phyloP scores from a whole-genome alignment of 78 protist genomes.

The Paratrimastix pyriformis region DNA sequence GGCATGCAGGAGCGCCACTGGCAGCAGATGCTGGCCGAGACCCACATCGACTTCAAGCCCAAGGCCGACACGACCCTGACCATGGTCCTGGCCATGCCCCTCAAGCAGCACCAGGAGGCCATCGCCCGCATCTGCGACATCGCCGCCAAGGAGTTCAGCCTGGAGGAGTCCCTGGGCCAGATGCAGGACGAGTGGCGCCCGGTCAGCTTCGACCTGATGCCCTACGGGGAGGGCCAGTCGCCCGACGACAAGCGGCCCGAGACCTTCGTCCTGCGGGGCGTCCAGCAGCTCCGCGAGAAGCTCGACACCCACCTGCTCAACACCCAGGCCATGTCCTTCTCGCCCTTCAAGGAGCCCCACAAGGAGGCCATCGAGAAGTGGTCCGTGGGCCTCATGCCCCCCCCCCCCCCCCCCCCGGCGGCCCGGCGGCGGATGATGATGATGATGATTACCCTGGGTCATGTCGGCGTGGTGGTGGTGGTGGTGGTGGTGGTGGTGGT shows the following conservation, averaged over 20 bases:
- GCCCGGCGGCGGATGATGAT: no score
- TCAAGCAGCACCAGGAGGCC: conserved; percentile 18
- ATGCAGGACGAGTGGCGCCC: conserved; percentile 59
- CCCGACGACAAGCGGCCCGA: conserved; percentile 36
- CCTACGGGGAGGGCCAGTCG: no score
- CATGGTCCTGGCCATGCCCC: conserved; percentile 14
- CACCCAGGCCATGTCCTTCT: conserved; percentile 64
- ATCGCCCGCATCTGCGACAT: conserved; percentile 31
- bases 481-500: no score
- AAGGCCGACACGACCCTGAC: conserved; percentile 14
- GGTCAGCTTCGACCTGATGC: conserved; percentile 19
- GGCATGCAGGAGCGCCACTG: conserved; percentile 81
- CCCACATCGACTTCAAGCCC: conserved; percentile 27
- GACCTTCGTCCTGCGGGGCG: conserved; percentile 44
- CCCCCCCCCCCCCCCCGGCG: no score
- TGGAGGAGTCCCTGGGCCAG: conserved; percentile 49
- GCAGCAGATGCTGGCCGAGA: conserved; percentile 29
- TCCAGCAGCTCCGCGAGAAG: conserved; percentile 42
- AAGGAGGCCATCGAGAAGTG: conserved; percentile 54
- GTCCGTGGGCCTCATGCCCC: no score
- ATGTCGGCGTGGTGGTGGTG: no score
- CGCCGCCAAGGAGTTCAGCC: conserved; percentile 51
- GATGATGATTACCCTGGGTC: no score
- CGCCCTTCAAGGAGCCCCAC: conserved; percentile 59
- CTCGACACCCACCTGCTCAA: conserved; percentile 70